These are phyloP conservation scores for Clavispora fructus DNA, from an alignment of 805 yeast genomes.

Conservation along the genomic window DNA sequence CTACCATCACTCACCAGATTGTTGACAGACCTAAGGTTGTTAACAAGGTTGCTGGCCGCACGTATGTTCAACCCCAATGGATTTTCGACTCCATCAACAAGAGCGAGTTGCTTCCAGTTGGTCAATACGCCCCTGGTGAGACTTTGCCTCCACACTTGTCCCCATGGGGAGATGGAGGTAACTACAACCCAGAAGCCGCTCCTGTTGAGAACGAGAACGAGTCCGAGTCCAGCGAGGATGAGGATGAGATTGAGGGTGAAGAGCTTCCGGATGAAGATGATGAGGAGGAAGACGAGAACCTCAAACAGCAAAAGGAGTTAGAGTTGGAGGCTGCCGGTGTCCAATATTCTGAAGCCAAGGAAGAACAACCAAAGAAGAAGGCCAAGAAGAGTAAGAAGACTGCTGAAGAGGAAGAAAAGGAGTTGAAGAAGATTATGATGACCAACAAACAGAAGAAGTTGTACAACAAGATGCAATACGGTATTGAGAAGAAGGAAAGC, in stretches of 20 bases:
- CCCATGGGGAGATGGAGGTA: slow-evolving; percentile 97
- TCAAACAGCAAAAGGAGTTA: slow-evolving; percentile 79
- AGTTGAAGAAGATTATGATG: slow-evolving; percentile 95
- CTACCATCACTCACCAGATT: slow-evolving; percentile 84
- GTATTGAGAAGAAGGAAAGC: slow-evolving; percentile 74
- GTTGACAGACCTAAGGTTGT: slow-evolving; percentile 83
- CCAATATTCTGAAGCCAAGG: slow-evolving; percentile 55
- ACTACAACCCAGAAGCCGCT: slow-evolving; percentile 74
- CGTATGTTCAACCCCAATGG: slow-evolving; percentile 98
- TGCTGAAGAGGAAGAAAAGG: slow-evolving; percentile 62
- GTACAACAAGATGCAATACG: slow-evolving; percentile 92
- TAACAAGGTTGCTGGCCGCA: slow-evolving; percentile 81
- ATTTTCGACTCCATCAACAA: slow-evolving; percentile 86
- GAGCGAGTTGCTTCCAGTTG: slow-evolving; percentile 67
- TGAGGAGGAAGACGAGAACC: slow-evolving; percentile 49
- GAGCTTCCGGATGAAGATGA: slow-evolving; percentile 36
- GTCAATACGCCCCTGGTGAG: slow-evolving; percentile 89
- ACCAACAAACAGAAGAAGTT: slow-evolving; percentile 90
- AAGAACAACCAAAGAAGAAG: slow-evolving; percentile 13
- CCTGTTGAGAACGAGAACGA: slow-evolving; percentile 41
- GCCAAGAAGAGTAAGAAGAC: slow-evolving; percentile 26
- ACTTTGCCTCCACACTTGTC: slow-evolving; percentile 93
- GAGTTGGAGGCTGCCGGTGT: slow-evolving; percentile 80
- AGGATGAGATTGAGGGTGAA: slow-evolving; percentile 44
- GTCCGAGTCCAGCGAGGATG: slow-evolving; percentile 39